Evolutionary conservation across 2,329 filamentous ascomycete species (phyloP), one percentile per base, ranked within the genome.

Genomic region (Paraphoma sp.): DNA sequence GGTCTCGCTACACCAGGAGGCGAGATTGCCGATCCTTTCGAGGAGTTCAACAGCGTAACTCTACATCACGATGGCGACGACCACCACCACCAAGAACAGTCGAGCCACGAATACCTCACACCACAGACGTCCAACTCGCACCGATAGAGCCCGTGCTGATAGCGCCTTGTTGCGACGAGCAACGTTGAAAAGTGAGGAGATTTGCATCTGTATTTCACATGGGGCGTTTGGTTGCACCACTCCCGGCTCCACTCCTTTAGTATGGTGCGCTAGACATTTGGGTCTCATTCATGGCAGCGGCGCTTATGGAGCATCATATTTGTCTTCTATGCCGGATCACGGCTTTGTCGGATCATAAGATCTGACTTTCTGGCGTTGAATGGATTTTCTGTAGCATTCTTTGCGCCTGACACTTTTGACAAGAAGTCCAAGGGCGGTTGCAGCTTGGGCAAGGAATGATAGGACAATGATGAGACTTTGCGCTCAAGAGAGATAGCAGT

Each of bases 41-140:
- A 97, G 78, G 95, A 98, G 77, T 99, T 99, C 79, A 99, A 98
- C 82, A 96, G 92, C 74, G 93, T 99, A 42, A 99, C 95, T 48
- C 82, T 99, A 59, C 94, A 98, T 77, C 95, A 99, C 73, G 95
- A 98, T 54, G 95, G 93, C 14, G 94, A 97, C 66, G 91, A 93
- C 52, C 76, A 80, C 48, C 82, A 87, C 55, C 66, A 73, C 30
- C 59, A 67, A 18, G 54, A 43, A 28, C 44, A 31, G n/a, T 55
- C 55, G 9, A 62, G 69, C 18, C 58, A 65, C 11, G 57, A 61
- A 6, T 63, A 70, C 31, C 55, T 67, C 47, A 63, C 67, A 36
- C 59, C 62, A n/a, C 67, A 71, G 44, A 62, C 56, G 28, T 54
- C 64, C 17, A 62, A 63, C 28, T 67, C 68, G 17, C 63, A 67